Conservation (phyloP, 345 rosid species). For the Noccaea caerulescens region DNA sequence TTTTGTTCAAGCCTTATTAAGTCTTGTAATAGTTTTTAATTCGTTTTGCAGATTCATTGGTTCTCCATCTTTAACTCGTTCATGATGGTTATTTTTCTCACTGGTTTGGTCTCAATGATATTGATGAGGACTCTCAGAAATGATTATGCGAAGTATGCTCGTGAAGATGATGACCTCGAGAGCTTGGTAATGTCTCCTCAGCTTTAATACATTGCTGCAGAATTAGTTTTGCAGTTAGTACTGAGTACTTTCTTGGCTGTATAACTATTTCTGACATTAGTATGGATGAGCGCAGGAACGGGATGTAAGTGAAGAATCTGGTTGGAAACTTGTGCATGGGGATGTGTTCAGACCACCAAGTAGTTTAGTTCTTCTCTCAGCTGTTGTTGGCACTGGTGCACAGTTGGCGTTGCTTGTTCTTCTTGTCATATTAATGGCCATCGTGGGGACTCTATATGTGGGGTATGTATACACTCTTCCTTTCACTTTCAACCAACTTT, state of each 20-base stretch:
- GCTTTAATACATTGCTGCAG: slow-evolving; percentile 19
- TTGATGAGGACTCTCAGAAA: slow-evolving; percentile 94
- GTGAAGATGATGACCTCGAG: slow-evolving; percentile 96
- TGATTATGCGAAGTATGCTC: slow-evolving; percentile 95
- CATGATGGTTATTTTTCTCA: slow-evolving; percentile 98
- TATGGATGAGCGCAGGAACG: slow-evolving; percentile 63
- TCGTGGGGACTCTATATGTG: slow-evolving; percentile 81
- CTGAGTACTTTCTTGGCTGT: slow-evolving; percentile 15
- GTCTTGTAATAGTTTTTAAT: slow-evolving; percentile 27
- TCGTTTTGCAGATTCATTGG: slow-evolving; percentile 82
- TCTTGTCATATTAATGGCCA: slow-evolving; percentile 90
- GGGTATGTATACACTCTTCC: slow-evolving; percentile 62
- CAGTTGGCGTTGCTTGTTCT: slow-evolving; percentile 91
- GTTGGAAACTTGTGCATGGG: slow-evolving; percentile 98
- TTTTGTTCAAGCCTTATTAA: not conserved
- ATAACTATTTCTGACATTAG: slow-evolving; percentile 31
- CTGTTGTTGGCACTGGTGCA: slow-evolving; percentile 96
- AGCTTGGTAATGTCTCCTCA: slow-evolving; percentile 65
- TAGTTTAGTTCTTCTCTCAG: slow-evolving; percentile 72
- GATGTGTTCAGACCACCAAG: slow-evolving; percentile 90
- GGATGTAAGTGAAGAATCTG: slow-evolving; percentile 96
- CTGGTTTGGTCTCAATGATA: slow-evolving; percentile 97
- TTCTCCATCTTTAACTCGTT: slow-evolving; percentile 95
- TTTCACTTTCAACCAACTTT: slow-evolving; percentile 23
- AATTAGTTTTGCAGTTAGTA: slow-evolving; percentile 3